Conservation (phyloP, 1,284 basidiomycete genomes). For the Mrakiaceae sp. region DNA sequence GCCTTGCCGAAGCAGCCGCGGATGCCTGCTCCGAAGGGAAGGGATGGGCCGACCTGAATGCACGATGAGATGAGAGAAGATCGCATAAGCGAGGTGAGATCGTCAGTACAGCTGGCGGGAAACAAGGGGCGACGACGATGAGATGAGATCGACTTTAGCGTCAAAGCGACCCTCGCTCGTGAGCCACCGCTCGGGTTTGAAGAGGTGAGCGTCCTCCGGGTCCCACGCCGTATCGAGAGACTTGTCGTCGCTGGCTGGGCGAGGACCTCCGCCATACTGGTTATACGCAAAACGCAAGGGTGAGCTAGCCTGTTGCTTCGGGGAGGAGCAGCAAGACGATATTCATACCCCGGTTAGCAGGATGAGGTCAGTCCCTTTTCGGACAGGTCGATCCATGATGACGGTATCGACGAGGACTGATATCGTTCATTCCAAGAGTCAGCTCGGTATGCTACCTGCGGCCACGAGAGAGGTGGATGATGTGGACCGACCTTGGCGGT, state of each 20-base stretch:
- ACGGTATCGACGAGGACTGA: not conserved
- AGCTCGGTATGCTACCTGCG: too few species aligned
- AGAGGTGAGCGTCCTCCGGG: not conserved
- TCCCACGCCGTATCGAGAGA: conserved; percentile 5
- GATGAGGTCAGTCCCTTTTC: not conserved
- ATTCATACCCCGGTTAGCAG: conserved; percentile 41
- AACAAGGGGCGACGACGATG: too few species aligned
- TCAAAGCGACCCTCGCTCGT: conserved; percentile 28
- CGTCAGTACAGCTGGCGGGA: too few species aligned
- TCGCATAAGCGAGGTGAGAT: too few species aligned
- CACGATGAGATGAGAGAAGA: too few species aligned
- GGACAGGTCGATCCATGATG: not conserved
- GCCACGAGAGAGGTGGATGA: too few species aligned
- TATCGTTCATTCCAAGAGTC: too few species aligned
- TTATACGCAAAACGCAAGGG: not conserved
- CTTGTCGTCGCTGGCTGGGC: not conserved
- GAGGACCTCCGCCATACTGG: not conserved
- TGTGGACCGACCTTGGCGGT: not conserved
- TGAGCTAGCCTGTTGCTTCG: not conserved
- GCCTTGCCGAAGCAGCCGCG: conserved; percentile 45
- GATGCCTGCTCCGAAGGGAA: conserved; percentile 38
- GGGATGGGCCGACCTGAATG: not conserved
- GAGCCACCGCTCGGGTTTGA: conserved; percentile 19
- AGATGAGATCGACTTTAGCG: not conserved
- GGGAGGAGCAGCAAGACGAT: conserved; percentile 29